Evolutionary conservation across 2,329 filamentous ascomycete genomes (phyloP), one percentile per base, ranked within the genome.

Genomic region (Alternaria infectoria): DNA sequence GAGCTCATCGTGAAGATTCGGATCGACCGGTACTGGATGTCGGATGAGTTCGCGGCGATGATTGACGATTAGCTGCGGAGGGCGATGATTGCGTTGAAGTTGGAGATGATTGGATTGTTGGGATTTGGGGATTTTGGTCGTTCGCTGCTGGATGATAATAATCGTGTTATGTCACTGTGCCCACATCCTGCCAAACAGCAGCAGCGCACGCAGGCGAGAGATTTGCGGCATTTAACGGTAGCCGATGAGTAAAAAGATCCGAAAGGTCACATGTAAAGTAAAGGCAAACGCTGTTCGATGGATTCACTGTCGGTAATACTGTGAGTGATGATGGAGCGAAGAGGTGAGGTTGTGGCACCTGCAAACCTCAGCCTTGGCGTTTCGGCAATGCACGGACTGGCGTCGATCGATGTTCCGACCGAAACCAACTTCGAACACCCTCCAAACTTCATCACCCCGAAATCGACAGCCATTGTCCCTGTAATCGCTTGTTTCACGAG

Each of bases 361-460:
- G 65, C 61, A 72, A 72, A 67, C 68, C 66, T 61, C 57, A 40
- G 46, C 57, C 61, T 62, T 56, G 58, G 23, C 43, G 62, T 67
- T 55, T 64, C 67, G 59, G 56, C 61, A 51, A 64, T 65, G 54
- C 69, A 64, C 28, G 50, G 55, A 19, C 63, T 69, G 64, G 63
- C 46, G 46, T 17, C 19, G 40, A 25, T 32, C 47, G 58, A 11
- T 44, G 19, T 57, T 61, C 46, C 63, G 65, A 69, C 61, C 62
- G 59, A 69, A 66, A 72, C 69, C 55, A 63, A 64, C 45, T 50
- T 71, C 65, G 59, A 72, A 72, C 68, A 69, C 49, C 44, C 49
- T 50, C 68, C 69, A 67, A 65, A 71, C 67, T 66, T 30, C 28
- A 12, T 51, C 30, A 23, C 12, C 26, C 32, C 60, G 36, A 51